phyloP scores from a whole-genome alignment of 352 stramenopile species.

The Paralagenidium karlingii region DNA sequence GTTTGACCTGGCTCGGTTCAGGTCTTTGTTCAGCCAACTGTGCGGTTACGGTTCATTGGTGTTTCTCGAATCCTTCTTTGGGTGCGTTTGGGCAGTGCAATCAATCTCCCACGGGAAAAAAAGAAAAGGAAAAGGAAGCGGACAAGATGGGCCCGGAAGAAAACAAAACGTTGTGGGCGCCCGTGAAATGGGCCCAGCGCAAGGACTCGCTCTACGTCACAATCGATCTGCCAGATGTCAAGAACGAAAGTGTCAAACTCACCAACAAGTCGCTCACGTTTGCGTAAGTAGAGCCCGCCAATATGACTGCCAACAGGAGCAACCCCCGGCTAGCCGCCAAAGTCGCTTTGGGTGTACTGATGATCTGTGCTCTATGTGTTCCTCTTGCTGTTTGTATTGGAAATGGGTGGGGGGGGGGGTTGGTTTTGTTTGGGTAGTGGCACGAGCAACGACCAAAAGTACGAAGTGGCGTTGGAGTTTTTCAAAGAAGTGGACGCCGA shows the following conservation, averaged over 20 bases:
- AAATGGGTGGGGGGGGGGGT: too few species aligned
- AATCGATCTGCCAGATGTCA: slow-evolving; percentile 90
- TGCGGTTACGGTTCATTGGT: too few species aligned
- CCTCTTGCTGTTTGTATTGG: slow-evolving; percentile 2
- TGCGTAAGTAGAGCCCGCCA: slow-evolving; percentile 17
- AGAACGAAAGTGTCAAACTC: slow-evolving; percentile 88
- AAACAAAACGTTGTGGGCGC: slow-evolving; percentile 64
- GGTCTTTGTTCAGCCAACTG: too few species aligned
- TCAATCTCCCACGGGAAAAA: neutral
- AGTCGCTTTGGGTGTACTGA: too few species aligned
- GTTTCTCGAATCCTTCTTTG: too few species aligned
- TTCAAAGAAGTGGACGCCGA: slow-evolving; percentile 90
- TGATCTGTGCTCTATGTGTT: neutral
- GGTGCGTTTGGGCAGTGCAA: too few species aligned
- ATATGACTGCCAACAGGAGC: too few species aligned
- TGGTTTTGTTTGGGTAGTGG: slow-evolving; percentile 38
- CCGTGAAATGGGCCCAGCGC: slow-evolving; percentile 94
- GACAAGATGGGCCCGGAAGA: neutral
- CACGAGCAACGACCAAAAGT: slow-evolving; percentile 85
- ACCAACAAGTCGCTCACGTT: slow-evolving; percentile 85
- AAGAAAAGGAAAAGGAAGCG: slow-evolving; percentile 1
- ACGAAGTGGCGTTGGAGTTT: slow-evolving; percentile 92
- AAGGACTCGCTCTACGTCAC: slow-evolving; percentile 95
- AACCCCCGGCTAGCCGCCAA: too few species aligned
- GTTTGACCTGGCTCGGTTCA: too few species aligned